Evolutionary conservation across 2,329 filamentous ascomycete species (phyloP), one percentile per base, ranked within the genome.

Genomic region (Colletotrichum tropicicola): DNA sequence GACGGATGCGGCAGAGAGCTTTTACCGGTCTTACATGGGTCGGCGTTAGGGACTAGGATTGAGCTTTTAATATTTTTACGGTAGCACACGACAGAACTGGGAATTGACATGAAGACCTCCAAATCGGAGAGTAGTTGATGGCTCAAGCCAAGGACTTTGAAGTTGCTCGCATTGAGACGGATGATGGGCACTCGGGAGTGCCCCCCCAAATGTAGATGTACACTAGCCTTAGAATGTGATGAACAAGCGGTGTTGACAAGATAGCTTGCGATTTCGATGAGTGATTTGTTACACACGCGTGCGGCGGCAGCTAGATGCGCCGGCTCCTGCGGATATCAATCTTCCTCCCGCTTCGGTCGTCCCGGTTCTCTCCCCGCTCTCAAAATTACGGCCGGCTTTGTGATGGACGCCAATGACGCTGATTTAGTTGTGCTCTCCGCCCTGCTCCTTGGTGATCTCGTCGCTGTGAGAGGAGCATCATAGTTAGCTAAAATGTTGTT

Each of bases 11-110:
- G 90, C 92, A 1, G 94, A 97, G 74, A 92, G 93, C 77, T 98
- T 98, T 79, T 97, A 96, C 77, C 88, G 92, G 52, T 97, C 93
- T 59, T 97, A 93, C 79, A 89, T 93, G 83, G 92, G 91, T 41
- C 85, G 92, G 69, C 87, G 91, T 78, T 91, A 12, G 39, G 39
- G 75, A 80, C 23, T 43, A 70, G 25, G 68, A 56, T 69, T 68
- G 61, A 59, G 51, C 55, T 43, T 56, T 32, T 28, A 35, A 60
- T 52, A 62, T 64, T 44, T 66, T 68, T 49, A 65, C 37, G 48
- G 59, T 70, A 71, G 73, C 69, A 69, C 70, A 72, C 53, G 59
- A 61, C 64, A 66, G 60, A 61, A 45, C 43, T 41, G 37, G 49
- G 52, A 60, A 55, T 51, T 47, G 56, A 62, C 41, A 59, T 47